Percentiles rank a stretch among this genome's conserved stretches.
Conservation (phyloP, 805 yeast genomes). For the Henningerozyma blattae region DNA sequence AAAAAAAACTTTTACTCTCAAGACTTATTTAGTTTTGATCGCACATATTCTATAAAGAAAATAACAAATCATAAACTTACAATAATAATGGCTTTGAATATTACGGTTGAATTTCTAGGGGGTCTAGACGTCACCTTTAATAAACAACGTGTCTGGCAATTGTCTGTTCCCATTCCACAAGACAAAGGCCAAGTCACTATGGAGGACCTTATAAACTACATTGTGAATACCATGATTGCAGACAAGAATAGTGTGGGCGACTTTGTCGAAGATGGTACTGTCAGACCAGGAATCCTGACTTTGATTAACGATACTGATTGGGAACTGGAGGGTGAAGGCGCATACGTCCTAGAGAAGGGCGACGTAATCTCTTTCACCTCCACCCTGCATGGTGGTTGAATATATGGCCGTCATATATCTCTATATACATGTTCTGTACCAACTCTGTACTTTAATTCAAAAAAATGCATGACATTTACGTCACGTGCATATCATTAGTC, state of each 20-base stretch:
- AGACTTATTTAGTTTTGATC: too few species aligned
- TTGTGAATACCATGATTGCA: slow-evolving; percentile 42
- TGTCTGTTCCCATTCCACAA: too few species aligned
- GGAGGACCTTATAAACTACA: slow-evolving; percentile 46
- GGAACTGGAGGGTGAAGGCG: slow-evolving; percentile 88
- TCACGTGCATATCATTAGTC: not conserved
- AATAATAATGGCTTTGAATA: too few species aligned
- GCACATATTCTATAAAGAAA: too few species aligned
- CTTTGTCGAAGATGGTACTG: slow-evolving; percentile 68
- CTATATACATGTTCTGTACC: not conserved
- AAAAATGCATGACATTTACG: not conserved
- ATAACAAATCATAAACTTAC: too few species aligned
- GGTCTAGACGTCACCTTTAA: slow-evolving; percentile 76
- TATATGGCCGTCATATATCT: not conserved
- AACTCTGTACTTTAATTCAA: slow-evolving; percentile 20
- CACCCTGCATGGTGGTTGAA: slow-evolving; percentile 85
- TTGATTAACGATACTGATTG: slow-evolving; percentile 91
- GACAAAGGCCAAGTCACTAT: too few species aligned
- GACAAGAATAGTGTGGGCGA: slow-evolving; percentile 56
- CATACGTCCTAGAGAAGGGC: slow-evolving; percentile 59
- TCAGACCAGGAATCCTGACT: slow-evolving; percentile 87
- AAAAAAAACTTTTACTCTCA: too few species aligned
- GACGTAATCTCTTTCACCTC: slow-evolving; percentile 83
- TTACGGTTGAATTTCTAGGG: slow-evolving; percentile 40
- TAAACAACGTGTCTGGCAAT: slow-evolving; percentile 41